phyloP scores from a whole-genome alignment of 257 asterid species.

The Solanum lycopersicoides region DNA sequence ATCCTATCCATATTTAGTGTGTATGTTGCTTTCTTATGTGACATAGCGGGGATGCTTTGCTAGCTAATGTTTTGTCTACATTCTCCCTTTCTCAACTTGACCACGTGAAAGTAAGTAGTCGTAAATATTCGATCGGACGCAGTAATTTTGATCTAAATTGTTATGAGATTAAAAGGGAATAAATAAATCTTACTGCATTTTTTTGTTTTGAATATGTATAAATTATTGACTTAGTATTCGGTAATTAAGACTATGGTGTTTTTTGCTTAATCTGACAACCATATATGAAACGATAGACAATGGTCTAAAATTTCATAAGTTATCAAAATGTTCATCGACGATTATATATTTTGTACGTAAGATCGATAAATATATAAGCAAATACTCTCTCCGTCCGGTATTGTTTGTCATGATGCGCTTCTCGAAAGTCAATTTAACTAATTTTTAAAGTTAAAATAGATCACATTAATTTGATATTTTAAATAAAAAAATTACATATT shows the following conservation, averaged over 20 bases:
- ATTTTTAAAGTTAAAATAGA: no score
- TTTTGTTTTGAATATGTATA: background rate
- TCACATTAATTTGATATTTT: no score
- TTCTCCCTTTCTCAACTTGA: background rate
- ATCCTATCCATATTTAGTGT: background rate
- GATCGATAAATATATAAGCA: background rate
- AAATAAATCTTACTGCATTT: background rate
- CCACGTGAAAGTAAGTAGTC: background rate
- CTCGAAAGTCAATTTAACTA: no score
- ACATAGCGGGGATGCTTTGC: background rate
- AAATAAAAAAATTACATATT: no score
- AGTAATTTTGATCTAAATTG: background rate
- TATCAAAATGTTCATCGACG: background rate
- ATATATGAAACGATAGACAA: background rate
- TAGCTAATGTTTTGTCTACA: background rate
- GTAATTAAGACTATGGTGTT: background rate
- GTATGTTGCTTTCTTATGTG: background rate
- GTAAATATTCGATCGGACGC: accelerated
- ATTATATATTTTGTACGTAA: background rate
- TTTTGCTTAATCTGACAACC: accelerated
- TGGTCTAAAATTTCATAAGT: background rate
- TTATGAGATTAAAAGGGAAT: background rate
- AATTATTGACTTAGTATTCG: background rate
- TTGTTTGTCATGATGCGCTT: no score
- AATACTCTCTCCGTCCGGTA: no score